These are phyloP conservation scores for Wickerhamiella galacta DNA, from an alignment of 805 yeast genomes.

Conservation along the genomic window DNA sequence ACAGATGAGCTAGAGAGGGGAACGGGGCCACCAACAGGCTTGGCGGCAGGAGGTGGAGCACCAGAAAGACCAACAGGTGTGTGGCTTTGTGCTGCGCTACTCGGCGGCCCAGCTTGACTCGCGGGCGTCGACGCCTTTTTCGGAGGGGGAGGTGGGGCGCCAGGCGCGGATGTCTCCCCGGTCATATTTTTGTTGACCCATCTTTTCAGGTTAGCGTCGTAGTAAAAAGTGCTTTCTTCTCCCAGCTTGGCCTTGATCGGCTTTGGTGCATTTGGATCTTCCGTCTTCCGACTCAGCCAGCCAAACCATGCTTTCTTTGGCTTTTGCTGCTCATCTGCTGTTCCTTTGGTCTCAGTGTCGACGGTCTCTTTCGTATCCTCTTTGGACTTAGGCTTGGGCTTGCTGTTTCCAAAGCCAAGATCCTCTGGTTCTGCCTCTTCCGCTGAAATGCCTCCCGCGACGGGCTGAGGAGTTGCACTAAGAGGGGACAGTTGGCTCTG, in stretches of 20 bases:
- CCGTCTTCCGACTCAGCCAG: conserved; percentile 38
- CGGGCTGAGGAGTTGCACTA: too few relatives aligned
- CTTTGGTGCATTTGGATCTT: conserved; percentile 41
- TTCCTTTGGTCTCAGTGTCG: conserved; percentile 11
- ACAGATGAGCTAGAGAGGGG: too few relatives aligned
- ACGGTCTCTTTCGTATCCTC: conserved; percentile 16
- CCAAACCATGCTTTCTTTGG: conserved; percentile 30
- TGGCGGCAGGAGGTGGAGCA: background rate
- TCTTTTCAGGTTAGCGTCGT: conserved; percentile 67
- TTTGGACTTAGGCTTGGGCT: conserved; percentile 5
- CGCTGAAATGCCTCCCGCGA: too few relatives aligned
- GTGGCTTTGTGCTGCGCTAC: too few relatives aligned
- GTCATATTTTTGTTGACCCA: conserved; percentile 66
- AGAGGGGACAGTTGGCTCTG: background rate
- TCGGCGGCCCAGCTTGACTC: background rate
- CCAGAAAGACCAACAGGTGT: too few relatives aligned
- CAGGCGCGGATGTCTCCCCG: conserved; percentile 25
- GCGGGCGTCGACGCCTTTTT: conserved; percentile 18
- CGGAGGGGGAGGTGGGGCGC: conserved; percentile 63
- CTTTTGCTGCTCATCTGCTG: conserved; percentile 14
- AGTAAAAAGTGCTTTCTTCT: conserved; percentile 52
- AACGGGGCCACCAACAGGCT: background rate
- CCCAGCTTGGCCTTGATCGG: conserved; percentile 78
- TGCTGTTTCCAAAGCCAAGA: conserved; percentile 4
- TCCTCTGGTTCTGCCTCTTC: conserved; percentile 1